Evolutionary conservation across 768 basidiomycete species (phyloP).

Genomic region (Amanita fuliginea): DNA sequence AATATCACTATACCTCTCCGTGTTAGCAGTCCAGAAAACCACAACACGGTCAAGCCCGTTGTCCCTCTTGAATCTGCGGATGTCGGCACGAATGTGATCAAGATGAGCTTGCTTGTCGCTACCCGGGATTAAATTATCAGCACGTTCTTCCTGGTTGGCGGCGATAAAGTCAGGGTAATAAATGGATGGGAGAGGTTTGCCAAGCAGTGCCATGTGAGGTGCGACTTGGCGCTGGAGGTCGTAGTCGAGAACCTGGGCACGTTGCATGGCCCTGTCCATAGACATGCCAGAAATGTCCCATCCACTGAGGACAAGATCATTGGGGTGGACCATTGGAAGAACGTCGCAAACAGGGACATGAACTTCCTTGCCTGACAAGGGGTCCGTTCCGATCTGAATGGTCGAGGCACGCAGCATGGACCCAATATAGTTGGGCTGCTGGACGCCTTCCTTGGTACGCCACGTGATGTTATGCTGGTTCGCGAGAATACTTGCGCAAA

Average conservation of each 20-base stretch:
- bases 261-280: constrained; percentile 89
- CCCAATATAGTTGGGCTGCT: constrained; percentile 97
- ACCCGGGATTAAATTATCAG: constrained; percentile 87
- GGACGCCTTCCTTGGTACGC: constrained; percentile 86
- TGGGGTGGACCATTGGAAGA: constrained; percentile 96
- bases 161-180: constrained; percentile 98
- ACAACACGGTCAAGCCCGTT: constrained; percentile 80
- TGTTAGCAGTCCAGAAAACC: constrained; percentile 99
- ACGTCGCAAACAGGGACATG: constrained; percentile 88
- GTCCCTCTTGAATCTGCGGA: constrained; percentile 81
- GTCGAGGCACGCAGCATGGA: constrained; percentile 95
- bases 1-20: constrained; percentile 94
- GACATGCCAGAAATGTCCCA: constrained; percentile 90
- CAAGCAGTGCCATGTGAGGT: constrained; percentile 72
- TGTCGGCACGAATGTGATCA: constrained; percentile 86
- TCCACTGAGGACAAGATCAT: constrained; percentile 93
- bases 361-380: constrained; percentile 74
- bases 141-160: constrained; percentile 93
- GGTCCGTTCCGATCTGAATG: constrained; percentile 80
- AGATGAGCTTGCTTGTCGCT: constrained; percentile 84
- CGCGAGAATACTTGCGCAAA: constrained; percentile 90
- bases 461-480: constrained; percentile 92
- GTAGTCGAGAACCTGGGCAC: constrained; percentile 89
- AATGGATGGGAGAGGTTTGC: constrained; percentile 83
- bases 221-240: constrained; percentile 94